Evolutionary conservation across 73 alveolate species (phyloP).

Genomic region (Urostyla sp.): DNA sequence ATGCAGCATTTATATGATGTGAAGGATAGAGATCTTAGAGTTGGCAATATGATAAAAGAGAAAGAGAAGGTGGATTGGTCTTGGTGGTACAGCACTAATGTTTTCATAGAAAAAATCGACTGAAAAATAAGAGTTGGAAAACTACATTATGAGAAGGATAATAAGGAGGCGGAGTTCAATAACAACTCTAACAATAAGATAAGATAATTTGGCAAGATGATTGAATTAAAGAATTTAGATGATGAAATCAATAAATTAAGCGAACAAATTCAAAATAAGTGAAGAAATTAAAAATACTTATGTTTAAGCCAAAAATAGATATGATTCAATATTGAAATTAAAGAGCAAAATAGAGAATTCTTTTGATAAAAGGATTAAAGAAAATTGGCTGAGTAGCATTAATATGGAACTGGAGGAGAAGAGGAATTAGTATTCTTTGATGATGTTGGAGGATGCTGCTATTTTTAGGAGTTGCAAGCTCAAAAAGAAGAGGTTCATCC

Average conservation of each 20-base stretch:
- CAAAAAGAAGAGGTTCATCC: conserved; percentile 71
- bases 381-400: conserved; percentile 63
- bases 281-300: conserved; percentile 50
- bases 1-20: conserved; percentile 76
- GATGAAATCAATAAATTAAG: conserved; percentile 23
- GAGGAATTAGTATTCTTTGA: conserved; percentile 75
- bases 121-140: conserved; percentile 61
- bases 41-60: conserved; percentile 59
- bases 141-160: conserved; percentile 52
- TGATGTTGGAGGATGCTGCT: conserved; percentile 73
- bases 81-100: conserved; percentile 67
- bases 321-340: conserved; percentile 69
- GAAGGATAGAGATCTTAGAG: conserved; percentile 74
- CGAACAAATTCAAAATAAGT: too few relatives aligned
- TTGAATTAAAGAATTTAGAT: conserved; percentile 47
- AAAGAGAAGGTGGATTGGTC: conserved; percentile 65
- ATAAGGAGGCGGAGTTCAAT: conserved; percentile 41
- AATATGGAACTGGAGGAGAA: conserved; percentile 70
- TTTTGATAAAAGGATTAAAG: conserved; percentile 75
- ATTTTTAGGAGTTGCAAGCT: conserved; percentile 66
- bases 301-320: conserved; percentile 72
- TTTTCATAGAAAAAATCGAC: conserved; percentile 79
- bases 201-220: conserved; percentile 45
- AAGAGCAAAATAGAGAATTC: conserved; percentile 75
- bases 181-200: conserved; percentile 41